Base-by-base conservation (phyloP, 805 yeast species). In the Wickerhamomyces queroliae region DNA sequence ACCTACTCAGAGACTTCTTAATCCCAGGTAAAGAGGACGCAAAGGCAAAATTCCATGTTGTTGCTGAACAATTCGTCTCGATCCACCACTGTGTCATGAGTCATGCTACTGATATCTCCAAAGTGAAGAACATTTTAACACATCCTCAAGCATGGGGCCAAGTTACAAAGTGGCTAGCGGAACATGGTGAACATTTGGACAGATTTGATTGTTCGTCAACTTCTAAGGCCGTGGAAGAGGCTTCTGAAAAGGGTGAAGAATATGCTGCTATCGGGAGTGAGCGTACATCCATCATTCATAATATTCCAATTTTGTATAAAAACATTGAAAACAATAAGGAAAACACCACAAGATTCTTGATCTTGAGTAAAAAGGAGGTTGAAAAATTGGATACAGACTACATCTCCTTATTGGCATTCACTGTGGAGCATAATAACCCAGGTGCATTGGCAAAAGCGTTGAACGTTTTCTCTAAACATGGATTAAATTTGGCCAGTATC, bases 131-230 rank as follows among this genome's bases (percentile, higher is more conserved):
- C 24, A 72, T 91, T 16, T 86, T 85, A 63, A 85, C 96, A 3
- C 99, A 91, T 61, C 97, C 99, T 2, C 99, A 91, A 59, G 99
- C 90, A 0, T 91, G 99, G 99, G 95, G 96, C 9, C 99, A 91
- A 58, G 81, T 86, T 36, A 65, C 72, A 3, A 58, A 64, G 18
- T 93, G 85, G 64, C 56, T 84, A 31, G 55, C 65, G 16, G 46
- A 38, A 12, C 37, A 43, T 46, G 45, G 64, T 28, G 61, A 63
- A 13, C 50, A 58, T 18, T 65, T 74, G 25, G 71, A 70, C 37
- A 70, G 62, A 43, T 67, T 83, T 15, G 96, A 89, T 59, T 70
- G 81, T 2, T 68, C 73, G 2, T 87, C 96, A 0, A 91, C 98
- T 0, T 83, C 96, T 0, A 76, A 74, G 48, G 98, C 96, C 1